These are phyloP conservation scores for Parastagonospora nodorum DNA, from an alignment of 2,329 filamentous ascomycete species.

Conservation along the genomic window DNA sequence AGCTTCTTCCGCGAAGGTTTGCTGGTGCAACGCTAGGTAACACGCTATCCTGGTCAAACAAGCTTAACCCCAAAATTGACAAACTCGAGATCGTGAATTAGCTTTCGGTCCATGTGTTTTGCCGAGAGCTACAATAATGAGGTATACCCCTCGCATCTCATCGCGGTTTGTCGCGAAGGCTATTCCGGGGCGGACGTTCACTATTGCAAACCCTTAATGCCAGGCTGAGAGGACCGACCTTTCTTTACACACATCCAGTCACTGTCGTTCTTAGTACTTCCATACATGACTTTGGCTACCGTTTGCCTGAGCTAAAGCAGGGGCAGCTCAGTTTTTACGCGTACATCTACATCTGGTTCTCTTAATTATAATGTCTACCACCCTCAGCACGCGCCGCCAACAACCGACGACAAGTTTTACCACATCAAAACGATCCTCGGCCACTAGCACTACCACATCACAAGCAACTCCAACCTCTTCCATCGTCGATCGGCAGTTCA, in stretches of 20 bases:
- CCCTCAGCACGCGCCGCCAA: neutral
- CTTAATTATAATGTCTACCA: conserved; percentile 39
- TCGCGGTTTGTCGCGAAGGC: conserved; percentile 24
- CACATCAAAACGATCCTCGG: conserved; percentile 1
- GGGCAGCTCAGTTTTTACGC: neutral
- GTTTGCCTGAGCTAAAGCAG: neutral
- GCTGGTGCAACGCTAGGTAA: conserved; percentile 27
- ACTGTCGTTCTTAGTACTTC: conserved; percentile 3
- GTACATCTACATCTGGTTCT: neutral
- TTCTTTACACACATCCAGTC: conserved; percentile 15
- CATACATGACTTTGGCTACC: conserved; percentile 5
- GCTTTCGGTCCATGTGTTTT: conserved; percentile 19
- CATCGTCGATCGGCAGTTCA: conserved; percentile 7
- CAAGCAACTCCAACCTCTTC: conserved; percentile 3
- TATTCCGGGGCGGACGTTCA: conserved; percentile 20
- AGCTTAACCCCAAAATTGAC: conserved; percentile 25
- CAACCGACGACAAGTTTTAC: conserved; percentile 3
- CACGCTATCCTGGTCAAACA: conserved; percentile 32
- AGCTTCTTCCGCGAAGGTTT: conserved; percentile 24
- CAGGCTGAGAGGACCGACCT: conserved; percentile 10
- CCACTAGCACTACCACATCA: conserved; percentile 1
- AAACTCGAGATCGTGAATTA: conserved; percentile 31
- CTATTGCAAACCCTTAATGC: conserved; percentile 6
- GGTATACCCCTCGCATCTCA: conserved; percentile 20
- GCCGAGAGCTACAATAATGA: conserved; percentile 30